Evolutionary conservation across 768 basidiomycete species (phyloP), one percentile per base, ranked within the genome.

Genomic region (Clitopilus hobsonii): DNA sequence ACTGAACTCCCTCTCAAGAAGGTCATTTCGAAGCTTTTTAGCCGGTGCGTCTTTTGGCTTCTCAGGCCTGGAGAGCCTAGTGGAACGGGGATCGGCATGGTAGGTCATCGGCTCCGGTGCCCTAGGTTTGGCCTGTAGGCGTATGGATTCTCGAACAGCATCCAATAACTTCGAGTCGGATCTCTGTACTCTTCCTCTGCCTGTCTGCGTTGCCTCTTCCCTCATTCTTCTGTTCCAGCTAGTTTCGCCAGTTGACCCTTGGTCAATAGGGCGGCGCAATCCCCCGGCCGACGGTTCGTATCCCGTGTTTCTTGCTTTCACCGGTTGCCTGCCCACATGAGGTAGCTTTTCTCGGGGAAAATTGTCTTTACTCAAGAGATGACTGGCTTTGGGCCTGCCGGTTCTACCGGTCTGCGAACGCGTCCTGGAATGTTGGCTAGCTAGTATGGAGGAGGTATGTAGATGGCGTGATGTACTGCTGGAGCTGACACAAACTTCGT

Each of bases 1-100:
- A 5, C 54, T 59, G 23, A 58, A 58, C 47, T 63, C 62, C 10
- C 60, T 45, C 14, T 51, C 30, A 26, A 52, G 4, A 25, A 54
- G 24, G 41, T 29, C 41, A 20, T 45, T 24, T 3, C 30, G 5
- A 5, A 25, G 6, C n/a, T 28, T 56, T 23, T 56, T 29, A 4
- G 41, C 41, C 22, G 41, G 41, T 45, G 5, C 41, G 10, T 32
- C 22, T 23, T n/a, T 38, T 18, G 26, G 14, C n/a, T 56, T 45
- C 14, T n/a, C 14, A 6, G 7, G 38, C 10, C 41, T 22, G 13
- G 55, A 52, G 18, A 25, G 27, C 11, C 24, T 26, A 3, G 27
- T n/a, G 16, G 38, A n/a, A 18, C 20, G 50, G 11, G 26, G 6
- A 30, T 45, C 25, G 20, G 6, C 23, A 8, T 45, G 14, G 41